A percentile compares a stretch with the other conserved stretches of the same genome.
Evolutionary conservation across 1,284 basidiomycete species (phyloP).

Genomic region (Tilletia horrida): DNA sequence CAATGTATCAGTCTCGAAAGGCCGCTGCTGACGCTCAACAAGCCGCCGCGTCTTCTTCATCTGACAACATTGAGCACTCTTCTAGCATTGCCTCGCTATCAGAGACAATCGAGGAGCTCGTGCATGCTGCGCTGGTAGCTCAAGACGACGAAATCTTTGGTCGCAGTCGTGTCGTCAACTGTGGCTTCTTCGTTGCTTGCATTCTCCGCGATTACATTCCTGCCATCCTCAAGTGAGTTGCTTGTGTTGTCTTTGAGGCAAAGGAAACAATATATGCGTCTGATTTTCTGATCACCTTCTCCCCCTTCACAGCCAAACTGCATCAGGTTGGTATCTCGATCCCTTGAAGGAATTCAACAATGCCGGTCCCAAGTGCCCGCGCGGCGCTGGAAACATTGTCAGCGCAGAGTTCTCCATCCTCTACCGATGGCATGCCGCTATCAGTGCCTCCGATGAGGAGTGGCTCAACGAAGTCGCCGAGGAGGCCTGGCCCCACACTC

Average conservation of each 20-base stretch:
- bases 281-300: too few relatives aligned
- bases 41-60: background rate
- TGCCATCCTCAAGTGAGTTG: slow-evolving; percentile 34
- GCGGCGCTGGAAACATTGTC: slow-evolving; percentile 43
- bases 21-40: too few relatives aligned
- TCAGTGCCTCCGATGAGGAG: slow-evolving; percentile 36
- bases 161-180: slow-evolving; percentile 56
- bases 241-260: too few relatives aligned
- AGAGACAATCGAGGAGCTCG: slow-evolving; percentile 28
- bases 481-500: slow-evolving; percentile 26
- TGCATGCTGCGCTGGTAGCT: slow-evolving; percentile 19
- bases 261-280: too few relatives aligned
- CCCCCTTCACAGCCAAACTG: slow-evolving; percentile 30
- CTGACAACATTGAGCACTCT: background rate
- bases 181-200: slow-evolving; percentile 25
- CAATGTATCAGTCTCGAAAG: background rate
- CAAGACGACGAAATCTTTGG: slow-evolving; percentile 54
- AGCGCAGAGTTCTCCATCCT: slow-evolving; percentile 33
- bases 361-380: slow-evolving; percentile 31
- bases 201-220: slow-evolving; percentile 41
- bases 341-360: slow-evolving; percentile 28
- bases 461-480: slow-evolving; percentile 40
- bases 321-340: slow-evolving; percentile 33
- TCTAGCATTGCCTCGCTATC: background rate
- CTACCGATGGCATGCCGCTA: slow-evolving; percentile 39